Percentiles rank a stretch among this genome's conserved stretches.
phyloP scores from a whole-genome alignment of 495 filamentous ascomycete genomes.

The Xylaria castorea region DNA sequence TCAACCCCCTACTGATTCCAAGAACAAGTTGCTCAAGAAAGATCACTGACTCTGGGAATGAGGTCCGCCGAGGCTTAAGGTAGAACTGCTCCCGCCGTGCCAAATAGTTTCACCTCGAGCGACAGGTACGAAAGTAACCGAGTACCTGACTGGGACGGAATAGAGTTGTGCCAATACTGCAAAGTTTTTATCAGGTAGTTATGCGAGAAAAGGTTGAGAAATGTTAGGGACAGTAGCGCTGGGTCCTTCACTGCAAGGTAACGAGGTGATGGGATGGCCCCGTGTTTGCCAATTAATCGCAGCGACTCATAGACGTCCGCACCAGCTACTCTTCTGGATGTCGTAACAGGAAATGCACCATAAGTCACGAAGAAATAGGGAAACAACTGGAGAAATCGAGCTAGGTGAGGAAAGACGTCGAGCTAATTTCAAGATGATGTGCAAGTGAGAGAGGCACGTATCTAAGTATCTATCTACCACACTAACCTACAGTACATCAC shows the following conservation, averaged over 20 bases:
- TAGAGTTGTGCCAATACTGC: neutral
- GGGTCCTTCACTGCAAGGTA: neutral
- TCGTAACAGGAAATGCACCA: neutral
- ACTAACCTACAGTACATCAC: too few species aligned
- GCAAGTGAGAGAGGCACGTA: neutral
- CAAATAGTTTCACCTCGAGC: neutral
- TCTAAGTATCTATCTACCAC: neutral
- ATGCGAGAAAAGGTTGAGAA: neutral
- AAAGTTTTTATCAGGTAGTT: too few species aligned
- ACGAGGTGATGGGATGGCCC: neutral
- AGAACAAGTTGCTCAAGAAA: neutral
- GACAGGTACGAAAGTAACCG: neutral
- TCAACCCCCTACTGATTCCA: neutral
- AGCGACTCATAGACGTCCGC: neutral
- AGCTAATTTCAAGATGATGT: constrained; percentile 12
- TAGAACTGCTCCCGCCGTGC: neutral
- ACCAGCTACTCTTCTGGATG: neutral
- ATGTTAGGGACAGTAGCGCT: neutral
- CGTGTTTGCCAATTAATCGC: neutral
- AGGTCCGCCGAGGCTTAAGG: neutral
- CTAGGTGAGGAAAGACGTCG: neutral
- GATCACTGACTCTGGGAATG: neutral
- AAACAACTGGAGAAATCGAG: neutral
- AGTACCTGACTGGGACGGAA: neutral
- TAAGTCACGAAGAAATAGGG: neutral